These are phyloP conservation scores for Oryza rufipogon DNA, from an alignment of 176 grass and related monocot genomes.

Conservation along the genomic window DNA sequence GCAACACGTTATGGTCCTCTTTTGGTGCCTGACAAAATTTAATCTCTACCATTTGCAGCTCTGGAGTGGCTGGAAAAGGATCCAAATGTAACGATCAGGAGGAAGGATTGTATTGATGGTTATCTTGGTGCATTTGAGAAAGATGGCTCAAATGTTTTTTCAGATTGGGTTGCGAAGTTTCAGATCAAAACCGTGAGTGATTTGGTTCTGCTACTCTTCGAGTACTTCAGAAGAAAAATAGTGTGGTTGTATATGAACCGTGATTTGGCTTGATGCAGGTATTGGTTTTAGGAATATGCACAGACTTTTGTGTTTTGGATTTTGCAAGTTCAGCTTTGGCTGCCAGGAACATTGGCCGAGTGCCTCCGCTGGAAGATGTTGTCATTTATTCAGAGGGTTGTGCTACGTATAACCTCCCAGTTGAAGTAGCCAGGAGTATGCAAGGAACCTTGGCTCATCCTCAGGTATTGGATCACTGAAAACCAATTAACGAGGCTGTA, in stretches of 20 bases:
- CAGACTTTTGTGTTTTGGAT: constrained; percentile 83
- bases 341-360: constrained; percentile 73
- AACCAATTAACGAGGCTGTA: neutral
- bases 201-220: neutral
- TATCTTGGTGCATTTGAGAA: constrained; percentile 73
- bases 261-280: constrained; percentile 53
- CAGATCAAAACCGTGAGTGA: constrained; percentile 73
- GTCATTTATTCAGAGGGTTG: constrained; percentile 87
- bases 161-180: constrained; percentile 67
- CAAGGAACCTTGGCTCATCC: constrained; percentile 80
- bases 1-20: neutral
- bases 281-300: constrained; percentile 86
- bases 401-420: constrained; percentile 84
- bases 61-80: constrained; percentile 88
- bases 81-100: constrained; percentile 73
- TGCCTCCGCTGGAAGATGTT: constrained; percentile 76
- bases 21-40: constrained; percentile 18
- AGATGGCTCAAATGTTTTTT: constrained; percentile 83
- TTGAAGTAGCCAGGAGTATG: constrained; percentile 65
- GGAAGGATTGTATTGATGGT: constrained; percentile 85
- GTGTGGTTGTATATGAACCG: neutral
- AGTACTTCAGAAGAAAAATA: neutral
- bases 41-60: constrained; percentile 49
- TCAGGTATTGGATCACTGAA: constrained; percentile 51
- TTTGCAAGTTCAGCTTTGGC: constrained; percentile 73